Percentiles rank a stretch among this genome's conserved stretches.
Conservation (phyloP, 306 rosid genomes). For the Vigna reflexopilosa region DNA sequence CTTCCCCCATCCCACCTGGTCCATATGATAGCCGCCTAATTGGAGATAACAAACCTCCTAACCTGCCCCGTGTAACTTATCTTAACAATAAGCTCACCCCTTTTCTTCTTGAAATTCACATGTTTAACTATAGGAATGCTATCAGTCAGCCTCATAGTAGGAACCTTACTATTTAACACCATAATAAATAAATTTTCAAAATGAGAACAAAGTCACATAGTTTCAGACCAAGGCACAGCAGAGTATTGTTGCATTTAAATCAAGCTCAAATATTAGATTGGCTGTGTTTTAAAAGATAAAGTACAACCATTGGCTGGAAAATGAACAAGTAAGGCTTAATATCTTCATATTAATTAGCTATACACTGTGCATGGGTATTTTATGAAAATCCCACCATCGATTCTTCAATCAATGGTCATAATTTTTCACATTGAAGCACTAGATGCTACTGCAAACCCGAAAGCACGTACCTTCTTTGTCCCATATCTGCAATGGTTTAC, state of each 20-base stretch:
- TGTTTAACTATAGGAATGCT: not conserved
- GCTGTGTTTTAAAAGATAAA: not conserved
- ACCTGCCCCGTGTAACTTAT: not conserved
- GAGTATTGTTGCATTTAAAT: not conserved
- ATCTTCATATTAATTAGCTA: not conserved
- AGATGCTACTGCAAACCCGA: conserved; percentile 18
- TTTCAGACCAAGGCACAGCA: conserved; percentile 8
- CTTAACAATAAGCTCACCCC: not conserved
- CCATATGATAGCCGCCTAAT: not conserved
- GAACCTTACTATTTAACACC: not conserved
- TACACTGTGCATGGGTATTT: not conserved
- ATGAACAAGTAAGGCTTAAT: not conserved
- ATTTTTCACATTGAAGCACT: not conserved
- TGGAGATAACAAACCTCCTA: not conserved
- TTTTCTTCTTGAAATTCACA: not conserved
- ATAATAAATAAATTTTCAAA: not conserved
- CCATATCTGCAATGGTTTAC: conserved; percentile 99
- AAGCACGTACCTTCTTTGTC: conserved; percentile 86
- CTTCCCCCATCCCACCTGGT: not conserved
- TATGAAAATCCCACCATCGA: not conserved
- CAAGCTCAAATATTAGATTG: conserved; percentile 3
- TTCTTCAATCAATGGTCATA: not conserved
- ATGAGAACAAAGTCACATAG: not conserved
- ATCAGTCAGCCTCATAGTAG: not conserved
- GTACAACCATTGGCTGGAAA: not conserved